A percentile compares a stretch with the other conserved stretches of the same genome.
Evolutionary conservation across 345 rosid genomes (phyloP).

Genomic region (Gossypium raimondii): DNA sequence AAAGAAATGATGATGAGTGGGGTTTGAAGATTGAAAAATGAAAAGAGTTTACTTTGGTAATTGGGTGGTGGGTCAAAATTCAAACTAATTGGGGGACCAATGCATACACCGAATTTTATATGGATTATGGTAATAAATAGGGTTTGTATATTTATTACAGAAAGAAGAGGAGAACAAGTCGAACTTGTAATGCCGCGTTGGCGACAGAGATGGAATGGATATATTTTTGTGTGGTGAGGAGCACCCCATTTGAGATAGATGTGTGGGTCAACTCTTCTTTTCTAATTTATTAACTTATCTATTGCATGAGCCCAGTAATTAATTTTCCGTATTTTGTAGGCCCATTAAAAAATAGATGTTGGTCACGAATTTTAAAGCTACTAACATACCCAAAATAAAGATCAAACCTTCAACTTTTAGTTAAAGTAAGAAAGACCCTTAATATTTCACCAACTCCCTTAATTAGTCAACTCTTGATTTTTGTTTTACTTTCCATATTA

Average conservation of each 20-base stretch:
- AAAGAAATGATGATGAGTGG: neutral
- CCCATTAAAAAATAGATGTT: too few relatives aligned
- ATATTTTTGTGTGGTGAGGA: neutral
- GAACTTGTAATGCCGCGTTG: neutral
- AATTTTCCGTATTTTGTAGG: too few relatives aligned
- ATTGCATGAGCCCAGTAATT: too few relatives aligned
- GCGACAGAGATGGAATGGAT: neutral
- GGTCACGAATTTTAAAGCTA: rapidly evolving
- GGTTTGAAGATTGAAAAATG: neutral
- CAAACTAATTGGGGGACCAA: neutral
- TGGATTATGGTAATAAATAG: too few relatives aligned
- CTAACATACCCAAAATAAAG: rapidly evolving
- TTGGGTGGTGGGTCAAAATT: neutral
- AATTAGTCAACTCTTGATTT: too few relatives aligned
- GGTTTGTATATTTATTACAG: neutral
- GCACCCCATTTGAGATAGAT: neutral
- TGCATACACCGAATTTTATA: neutral
- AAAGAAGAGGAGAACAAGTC: neutral
- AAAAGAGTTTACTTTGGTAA: neutral
- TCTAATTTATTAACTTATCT: neutral
- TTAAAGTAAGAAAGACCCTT: rapidly evolving
- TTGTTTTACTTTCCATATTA: too few relatives aligned
- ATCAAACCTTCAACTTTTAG: rapidly evolving
- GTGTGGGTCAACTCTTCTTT: neutral
- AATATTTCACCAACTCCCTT: rapidly evolving